Evolutionary conservation across 164 flowering plant genomes (phyloP).

Genomic region (Annona cherimola): DNA sequence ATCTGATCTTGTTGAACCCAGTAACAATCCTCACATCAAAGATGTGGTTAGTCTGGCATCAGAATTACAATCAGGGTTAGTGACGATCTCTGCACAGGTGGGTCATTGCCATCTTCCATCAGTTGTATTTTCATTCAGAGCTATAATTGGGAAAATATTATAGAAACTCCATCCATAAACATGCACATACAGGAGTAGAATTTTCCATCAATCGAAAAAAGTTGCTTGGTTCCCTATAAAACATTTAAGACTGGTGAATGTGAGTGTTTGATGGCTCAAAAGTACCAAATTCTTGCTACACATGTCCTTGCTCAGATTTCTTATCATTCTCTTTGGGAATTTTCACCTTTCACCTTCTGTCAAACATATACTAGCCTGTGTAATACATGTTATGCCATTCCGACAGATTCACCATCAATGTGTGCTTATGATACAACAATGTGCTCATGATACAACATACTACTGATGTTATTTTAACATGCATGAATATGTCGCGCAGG

Average conservation of each 20-base stretch:
- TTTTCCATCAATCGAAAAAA: background rate
- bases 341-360: background rate
- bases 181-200: background rate
- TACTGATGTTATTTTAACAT: background rate
- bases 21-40: conserved; percentile 53
- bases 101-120: background rate
- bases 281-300: background rate
- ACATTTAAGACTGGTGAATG: background rate
- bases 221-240: background rate
- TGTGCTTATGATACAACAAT: background rate
- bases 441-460: background rate
- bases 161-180: background rate
- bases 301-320: background rate
- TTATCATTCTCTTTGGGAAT: background rate
- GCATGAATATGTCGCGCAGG: conserved; percentile 39
- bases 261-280: no score
- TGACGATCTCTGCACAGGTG: conserved; percentile 93
- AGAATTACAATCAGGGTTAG: conserved; percentile 70
- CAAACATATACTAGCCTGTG: background rate
- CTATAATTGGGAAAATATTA: background rate
- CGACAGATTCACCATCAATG: background rate
- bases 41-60: conserved; percentile 68
- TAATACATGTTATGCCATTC: background rate
- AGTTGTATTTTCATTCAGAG: background rate
- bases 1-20: conserved; percentile 77